phyloP scores from a whole-genome alignment of 208 protist genomes.

The Herpetomonas samuelpessoai region DNA sequence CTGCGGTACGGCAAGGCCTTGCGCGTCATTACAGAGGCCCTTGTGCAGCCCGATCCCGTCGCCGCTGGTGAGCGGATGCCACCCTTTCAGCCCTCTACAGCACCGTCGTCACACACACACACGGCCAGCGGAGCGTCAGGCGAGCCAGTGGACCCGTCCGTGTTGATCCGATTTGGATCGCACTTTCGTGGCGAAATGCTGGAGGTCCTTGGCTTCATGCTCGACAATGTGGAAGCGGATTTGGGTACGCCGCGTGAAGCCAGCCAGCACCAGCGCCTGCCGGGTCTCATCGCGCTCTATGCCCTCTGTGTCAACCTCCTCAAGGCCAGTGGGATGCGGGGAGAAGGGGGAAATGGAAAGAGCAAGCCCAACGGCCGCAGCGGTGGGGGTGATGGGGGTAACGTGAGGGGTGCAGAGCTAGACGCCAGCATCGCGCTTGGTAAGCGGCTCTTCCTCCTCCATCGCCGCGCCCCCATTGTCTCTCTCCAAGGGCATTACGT shows the following conservation, averaged over 20 bases:
- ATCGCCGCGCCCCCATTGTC: slow-evolving; percentile 4
- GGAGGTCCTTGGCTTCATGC: slow-evolving; percentile 13
- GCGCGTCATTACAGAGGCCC: slow-evolving; percentile 3
- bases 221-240: slow-evolving; percentile 14
- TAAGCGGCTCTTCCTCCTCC: slow-evolving; percentile 15
- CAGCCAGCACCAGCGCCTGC: slow-evolving; percentile 27
- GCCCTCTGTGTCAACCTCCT: slow-evolving; percentile 40
- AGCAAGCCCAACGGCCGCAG: not conserved
- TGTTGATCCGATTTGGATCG: slow-evolving; percentile 7
- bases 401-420: not conserved
- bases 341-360: not conserved
- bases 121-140: not conserved
- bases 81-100: not conserved
- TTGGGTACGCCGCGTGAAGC: slow-evolving; percentile 4
- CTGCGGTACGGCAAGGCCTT: slow-evolving; percentile 10
- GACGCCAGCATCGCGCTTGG: slow-evolving; percentile 4
- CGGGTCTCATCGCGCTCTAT: slow-evolving; percentile 68
- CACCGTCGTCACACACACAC: not conserved
- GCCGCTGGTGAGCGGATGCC: not conserved
- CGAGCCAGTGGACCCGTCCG: slow-evolving; percentile 2
- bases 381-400: not conserved
- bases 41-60: not conserved
- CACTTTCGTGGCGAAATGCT: slow-evolving; percentile 4
- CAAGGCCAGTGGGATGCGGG: slow-evolving; percentile 1
- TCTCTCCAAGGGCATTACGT: not conserved